Conservation (phyloP, 192 early-diverging fungal genomes). For the Rhizoclosmatium sp. region DNA sequence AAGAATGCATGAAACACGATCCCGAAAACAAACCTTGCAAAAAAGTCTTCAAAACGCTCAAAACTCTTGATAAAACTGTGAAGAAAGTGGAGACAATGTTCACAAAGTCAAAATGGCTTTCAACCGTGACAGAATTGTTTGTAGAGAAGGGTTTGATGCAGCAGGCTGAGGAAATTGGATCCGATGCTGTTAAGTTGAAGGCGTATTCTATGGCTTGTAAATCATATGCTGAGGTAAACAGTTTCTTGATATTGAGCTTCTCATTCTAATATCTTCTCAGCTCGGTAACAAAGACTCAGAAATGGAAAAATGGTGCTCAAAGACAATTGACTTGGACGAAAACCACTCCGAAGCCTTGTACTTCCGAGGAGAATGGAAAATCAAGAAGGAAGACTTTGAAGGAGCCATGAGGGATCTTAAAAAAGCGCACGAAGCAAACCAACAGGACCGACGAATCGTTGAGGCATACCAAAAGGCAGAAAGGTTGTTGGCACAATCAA, state of each 20-base stretch:
- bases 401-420: conserved; percentile 77
- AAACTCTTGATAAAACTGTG: conserved; percentile 77
- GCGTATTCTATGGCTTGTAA: conserved; percentile 68
- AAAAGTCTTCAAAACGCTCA: conserved; percentile 71
- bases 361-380: conserved; percentile 71
- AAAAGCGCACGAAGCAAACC: conserved; percentile 71
- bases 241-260: not conserved
- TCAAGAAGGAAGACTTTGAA: conserved; percentile 78
- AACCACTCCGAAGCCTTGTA: conserved; percentile 78
- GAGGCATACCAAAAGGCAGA: conserved; percentile 71
- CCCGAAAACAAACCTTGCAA: conserved; percentile 94
- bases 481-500: conserved; percentile 61
- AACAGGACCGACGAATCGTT: conserved; percentile 62
- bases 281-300: not conserved
- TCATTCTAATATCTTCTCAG: no score
- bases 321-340: conserved; percentile 73
- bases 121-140: conserved; percentile 56
- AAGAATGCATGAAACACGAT: conserved; percentile 88
- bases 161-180: conserved; percentile 55
- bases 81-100: conserved; percentile 64
- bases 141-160: conserved; percentile 41
- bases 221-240: conserved; percentile 60
- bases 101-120: conserved; percentile 64
- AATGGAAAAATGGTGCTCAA: conserved; percentile 69
- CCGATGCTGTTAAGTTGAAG: conserved; percentile 38